Conservation (phyloP, 306 rosid species). For the Trichosanthes cucumerina region DNA sequence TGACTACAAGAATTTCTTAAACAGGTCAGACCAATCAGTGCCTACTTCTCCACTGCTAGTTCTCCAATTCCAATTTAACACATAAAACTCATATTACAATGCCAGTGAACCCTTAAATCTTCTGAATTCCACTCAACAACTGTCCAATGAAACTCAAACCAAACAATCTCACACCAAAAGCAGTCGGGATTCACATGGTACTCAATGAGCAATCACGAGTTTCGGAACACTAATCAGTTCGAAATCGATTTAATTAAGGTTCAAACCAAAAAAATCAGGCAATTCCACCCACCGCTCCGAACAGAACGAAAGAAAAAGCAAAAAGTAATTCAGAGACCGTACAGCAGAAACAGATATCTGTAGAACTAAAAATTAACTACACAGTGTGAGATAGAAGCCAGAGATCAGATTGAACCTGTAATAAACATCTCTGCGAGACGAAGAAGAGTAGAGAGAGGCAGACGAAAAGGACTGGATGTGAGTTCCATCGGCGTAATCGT, state of each 20-base stretch:
- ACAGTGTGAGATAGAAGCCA: not conserved
- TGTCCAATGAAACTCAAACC: not conserved
- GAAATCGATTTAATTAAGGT: not conserved
- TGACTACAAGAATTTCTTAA: not conserved
- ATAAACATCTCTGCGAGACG: conserved; percentile 63
- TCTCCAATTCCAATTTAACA: not conserved
- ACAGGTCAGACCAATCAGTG: not conserved
- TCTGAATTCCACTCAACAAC: not conserved
- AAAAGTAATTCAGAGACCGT: not conserved
- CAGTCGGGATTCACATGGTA: not conserved
- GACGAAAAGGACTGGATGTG: conserved; percentile 20
- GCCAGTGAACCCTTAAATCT: not conserved
- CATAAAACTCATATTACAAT: not conserved
- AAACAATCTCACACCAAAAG: not conserved
- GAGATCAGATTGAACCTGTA: conserved; percentile 50
- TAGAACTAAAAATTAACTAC: not conserved
- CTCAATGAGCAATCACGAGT: not conserved
- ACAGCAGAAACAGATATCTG: not conserved
- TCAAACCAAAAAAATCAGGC: not conserved
- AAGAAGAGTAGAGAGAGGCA: conserved; percentile 19
- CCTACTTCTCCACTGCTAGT: not conserved
- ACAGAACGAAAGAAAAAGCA: not conserved
- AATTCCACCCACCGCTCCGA: not conserved
- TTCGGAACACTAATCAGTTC: not conserved
- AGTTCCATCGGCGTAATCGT: conserved; percentile 19